A percentile compares a stretch with the other conserved stretches of the same genome.
Evolutionary conservation across 148 eudicot genomes (phyloP).

Genomic region (Bassia scoparia): DNA sequence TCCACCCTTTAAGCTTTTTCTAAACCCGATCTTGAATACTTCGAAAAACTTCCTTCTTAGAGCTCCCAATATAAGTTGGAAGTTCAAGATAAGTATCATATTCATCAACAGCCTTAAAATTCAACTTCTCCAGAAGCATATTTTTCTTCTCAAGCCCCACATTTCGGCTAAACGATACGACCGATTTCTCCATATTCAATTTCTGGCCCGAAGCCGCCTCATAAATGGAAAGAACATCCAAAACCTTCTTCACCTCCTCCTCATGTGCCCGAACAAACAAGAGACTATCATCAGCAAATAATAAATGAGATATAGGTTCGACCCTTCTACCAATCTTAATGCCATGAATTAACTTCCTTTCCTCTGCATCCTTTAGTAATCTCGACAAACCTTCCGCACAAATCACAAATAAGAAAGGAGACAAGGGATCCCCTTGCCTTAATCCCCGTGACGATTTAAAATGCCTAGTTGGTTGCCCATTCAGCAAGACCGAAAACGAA

Average conservation of each 20-base stretch:
- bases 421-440: not conserved
- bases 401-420: not conserved
- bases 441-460: not conserved
- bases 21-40: not conserved
- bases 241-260: not conserved
- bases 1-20: slow-evolving; percentile 3
- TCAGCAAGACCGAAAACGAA: not conserved
- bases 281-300: too few relatives aligned
- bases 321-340: not conserved
- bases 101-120: not conserved
- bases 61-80: not conserved
- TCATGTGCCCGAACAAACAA: not conserved
- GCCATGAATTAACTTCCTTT: not conserved
- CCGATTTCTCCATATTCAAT: too few relatives aligned
- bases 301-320: not conserved
- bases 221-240: not conserved
- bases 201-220: too few relatives aligned
- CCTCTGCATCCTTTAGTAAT: not conserved
- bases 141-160: not conserved
- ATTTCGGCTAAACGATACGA: not conserved
- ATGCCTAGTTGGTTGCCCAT: not conserved
- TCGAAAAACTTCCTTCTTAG: not conserved
- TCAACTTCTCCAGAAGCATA: not conserved
- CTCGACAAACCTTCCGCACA: not conserved
- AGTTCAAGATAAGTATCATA: not conserved